A percentile compares a stretch with the other conserved stretches of the same genome.
phyloP scores from a whole-genome alignment of 2,329 filamentous ascomycete genomes.

The Grosmannia penicillata region DNA sequence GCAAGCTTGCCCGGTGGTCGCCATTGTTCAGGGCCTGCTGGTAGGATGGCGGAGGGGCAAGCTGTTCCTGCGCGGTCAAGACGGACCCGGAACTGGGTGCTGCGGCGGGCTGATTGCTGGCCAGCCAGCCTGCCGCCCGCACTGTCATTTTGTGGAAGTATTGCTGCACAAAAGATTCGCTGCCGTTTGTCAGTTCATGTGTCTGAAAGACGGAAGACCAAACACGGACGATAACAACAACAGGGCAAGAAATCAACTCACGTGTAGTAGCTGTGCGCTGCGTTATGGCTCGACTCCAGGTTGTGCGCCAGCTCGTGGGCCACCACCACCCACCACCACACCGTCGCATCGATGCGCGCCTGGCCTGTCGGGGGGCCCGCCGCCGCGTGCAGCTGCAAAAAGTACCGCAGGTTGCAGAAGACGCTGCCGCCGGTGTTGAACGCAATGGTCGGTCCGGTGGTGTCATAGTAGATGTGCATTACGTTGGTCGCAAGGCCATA shows the following conservation, averaged over 20 bases:
- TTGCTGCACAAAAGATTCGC: constrained; percentile 62
- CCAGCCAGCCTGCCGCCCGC: constrained; percentile 26
- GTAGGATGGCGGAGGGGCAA: constrained; percentile 5
- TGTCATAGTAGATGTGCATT: constrained; percentile 80
- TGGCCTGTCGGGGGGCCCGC: not conserved
- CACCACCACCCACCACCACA: constrained; percentile 37
- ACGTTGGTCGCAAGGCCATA: constrained; percentile 56
- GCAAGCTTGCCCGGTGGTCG: not conserved
- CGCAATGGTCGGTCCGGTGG: constrained; percentile 65
- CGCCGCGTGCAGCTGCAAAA: constrained; percentile 57
- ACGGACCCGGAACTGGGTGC: too few species aligned
- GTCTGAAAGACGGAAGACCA: not conserved
- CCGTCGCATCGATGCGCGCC: constrained; percentile 23
- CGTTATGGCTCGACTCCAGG: constrained; percentile 61
- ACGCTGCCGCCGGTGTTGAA: constrained; percentile 81
- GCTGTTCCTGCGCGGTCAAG: not conserved
- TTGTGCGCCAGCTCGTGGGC: constrained; percentile 96
- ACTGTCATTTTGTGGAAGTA: constrained; percentile 59
- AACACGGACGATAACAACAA: not conserved
- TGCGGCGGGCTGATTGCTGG: not conserved
- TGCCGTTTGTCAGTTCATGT: too few species aligned
- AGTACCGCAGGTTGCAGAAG: constrained; percentile 90
- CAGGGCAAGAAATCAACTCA: constrained; percentile 22
- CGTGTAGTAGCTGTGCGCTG: constrained; percentile 73
- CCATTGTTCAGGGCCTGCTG: constrained; percentile 6